Evolutionary conservation across 2,329 filamentous ascomycete species (phyloP).

Genomic region (Fusarium sp.): DNA sequence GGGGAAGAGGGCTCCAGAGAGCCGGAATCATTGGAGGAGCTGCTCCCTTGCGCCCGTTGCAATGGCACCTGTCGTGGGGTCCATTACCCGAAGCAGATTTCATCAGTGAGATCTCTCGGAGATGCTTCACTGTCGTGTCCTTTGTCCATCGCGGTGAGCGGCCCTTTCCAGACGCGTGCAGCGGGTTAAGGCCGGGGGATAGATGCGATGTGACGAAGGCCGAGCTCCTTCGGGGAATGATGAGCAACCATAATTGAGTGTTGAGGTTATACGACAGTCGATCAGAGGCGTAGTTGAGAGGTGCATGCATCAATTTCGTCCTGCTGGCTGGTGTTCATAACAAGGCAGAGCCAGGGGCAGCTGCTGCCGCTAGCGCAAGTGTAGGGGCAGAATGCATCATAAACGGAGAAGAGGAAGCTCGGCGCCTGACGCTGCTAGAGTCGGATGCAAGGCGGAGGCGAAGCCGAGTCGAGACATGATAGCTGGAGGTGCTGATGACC

Average conservation of each 20-base stretch:
- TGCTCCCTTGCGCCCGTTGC: constrained; percentile 35
- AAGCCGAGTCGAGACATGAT: constrained; percentile 14
- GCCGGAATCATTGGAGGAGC: constrained; percentile 10
- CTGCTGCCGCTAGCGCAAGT: constrained; percentile 22
- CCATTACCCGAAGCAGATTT: constrained; percentile 30
- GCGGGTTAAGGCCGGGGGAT: constrained; percentile 10
- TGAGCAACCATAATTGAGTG: constrained; percentile 20
- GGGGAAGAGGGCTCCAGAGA: constrained; percentile 4
- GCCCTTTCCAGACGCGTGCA: constrained; percentile 31
- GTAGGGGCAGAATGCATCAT: constrained; percentile 8
- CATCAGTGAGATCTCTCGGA: constrained; percentile 23
- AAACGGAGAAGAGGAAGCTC: constrained; percentile 9
- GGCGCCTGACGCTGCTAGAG: constrained; percentile 3
- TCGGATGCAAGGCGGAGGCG: constrained; percentile 24
- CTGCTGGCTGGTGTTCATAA: constrained; percentile 22
- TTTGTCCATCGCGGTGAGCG: constrained; percentile 23
- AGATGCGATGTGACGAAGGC: constrained; percentile 32
- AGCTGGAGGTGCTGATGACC: constrained; percentile 17
- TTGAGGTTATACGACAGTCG: constrained; percentile 25
- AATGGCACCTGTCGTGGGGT: constrained; percentile 39
- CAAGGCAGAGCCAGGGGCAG: constrained; percentile 27
- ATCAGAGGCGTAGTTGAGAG: constrained; percentile 27
- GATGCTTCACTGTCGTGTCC: constrained; percentile 9
- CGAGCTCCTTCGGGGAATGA: constrained; percentile 22
- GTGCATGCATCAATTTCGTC: constrained; percentile 17